phyloP scores from a whole-genome alignment of 495 filamentous ascomycete species.

The Parathielavia appendiculata region DNA sequence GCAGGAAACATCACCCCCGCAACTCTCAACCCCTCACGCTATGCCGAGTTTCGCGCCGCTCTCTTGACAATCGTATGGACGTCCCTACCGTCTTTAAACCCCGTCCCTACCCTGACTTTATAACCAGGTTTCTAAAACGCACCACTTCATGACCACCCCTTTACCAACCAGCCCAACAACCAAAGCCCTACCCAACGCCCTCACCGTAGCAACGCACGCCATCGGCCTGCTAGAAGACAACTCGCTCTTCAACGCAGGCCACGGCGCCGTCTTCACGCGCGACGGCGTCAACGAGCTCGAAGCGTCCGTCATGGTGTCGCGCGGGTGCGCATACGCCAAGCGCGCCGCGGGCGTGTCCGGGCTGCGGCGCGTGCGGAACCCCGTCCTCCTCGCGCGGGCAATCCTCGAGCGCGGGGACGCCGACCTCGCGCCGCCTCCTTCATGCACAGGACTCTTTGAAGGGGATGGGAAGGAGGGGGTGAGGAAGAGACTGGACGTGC shows the following conservation, averaged over 20 bases:
- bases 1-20: slow-evolving; percentile 71
- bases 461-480: not conserved
- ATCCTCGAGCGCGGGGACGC: slow-evolving; percentile 60
- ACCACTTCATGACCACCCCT: slow-evolving; percentile 35
- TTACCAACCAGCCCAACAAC: slow-evolving; percentile 41
- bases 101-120: slow-evolving; percentile 12
- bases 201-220: slow-evolving; percentile 70
- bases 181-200: slow-evolving; percentile 46
- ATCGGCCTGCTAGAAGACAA: slow-evolving; percentile 75
- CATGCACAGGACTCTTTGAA: too few relatives aligned
- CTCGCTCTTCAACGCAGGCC: slow-evolving; percentile 78
- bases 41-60: slow-evolving; percentile 54
- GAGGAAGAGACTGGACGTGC: slow-evolving; percentile 29
- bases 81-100: not conserved
- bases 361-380: slow-evolving; percentile 67
- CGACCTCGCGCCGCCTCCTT: slow-evolving; percentile 35
- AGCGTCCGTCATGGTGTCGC: slow-evolving; percentile 82
- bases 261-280: slow-evolving; percentile 80
- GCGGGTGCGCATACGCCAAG: slow-evolving; percentile 65
- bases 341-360: slow-evolving; percentile 71
- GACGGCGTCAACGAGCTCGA: slow-evolving; percentile 83
- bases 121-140: slow-evolving; percentile 30
- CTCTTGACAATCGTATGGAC: slow-evolving; percentile 55
- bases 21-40: slow-evolving; percentile 59
- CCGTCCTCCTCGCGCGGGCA: slow-evolving; percentile 67